Conservation (phyloP, 441 rosid species). For the Melastoma candidum region DNA sequence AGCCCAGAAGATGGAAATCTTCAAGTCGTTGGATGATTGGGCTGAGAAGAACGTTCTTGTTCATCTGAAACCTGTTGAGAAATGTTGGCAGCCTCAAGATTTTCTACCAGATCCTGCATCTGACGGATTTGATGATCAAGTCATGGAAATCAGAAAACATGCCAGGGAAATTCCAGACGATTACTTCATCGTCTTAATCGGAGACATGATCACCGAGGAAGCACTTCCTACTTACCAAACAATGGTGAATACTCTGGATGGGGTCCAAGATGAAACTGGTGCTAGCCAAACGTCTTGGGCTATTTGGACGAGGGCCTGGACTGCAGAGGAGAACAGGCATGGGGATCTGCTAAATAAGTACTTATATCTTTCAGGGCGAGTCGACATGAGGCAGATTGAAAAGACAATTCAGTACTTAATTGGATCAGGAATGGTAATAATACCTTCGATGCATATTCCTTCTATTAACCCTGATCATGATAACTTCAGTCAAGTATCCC, state of each 20-base stretch:
- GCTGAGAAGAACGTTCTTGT: constrained; percentile 41
- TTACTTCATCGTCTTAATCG: constrained; percentile 77
- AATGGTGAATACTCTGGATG: constrained; percentile 78
- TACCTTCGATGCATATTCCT: constrained; percentile 4
- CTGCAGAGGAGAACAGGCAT: constrained; percentile 93
- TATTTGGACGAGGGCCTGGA: constrained; percentile 91
- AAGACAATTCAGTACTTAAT: constrained; percentile 91
- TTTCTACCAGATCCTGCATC: constrained; percentile 80
- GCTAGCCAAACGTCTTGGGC: constrained; percentile 90
- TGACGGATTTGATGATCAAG: constrained; percentile 73
- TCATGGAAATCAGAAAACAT: constrained; percentile 64
- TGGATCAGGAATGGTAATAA: constrained; percentile 92
- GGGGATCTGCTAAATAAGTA: constrained; percentile 85
- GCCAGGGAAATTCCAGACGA: constrained; percentile 81
- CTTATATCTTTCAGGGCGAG: constrained; percentile 81
- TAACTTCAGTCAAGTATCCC: too few species aligned
- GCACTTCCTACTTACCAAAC: constrained; percentile 95
- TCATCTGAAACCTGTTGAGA: constrained; percentile 78
- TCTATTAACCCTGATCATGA: too few species aligned
- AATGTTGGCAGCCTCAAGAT: constrained; percentile 92
- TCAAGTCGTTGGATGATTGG: constrained; percentile 36
- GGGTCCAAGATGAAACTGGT: constrained; percentile 83
- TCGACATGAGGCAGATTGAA: constrained; percentile 89
- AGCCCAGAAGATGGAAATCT: constrained; percentile 78
- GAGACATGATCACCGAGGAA: constrained; percentile 21